Base-by-base conservation (phyloP, 2,329 filamentous ascomycete species). In the Trichoderma sp. region DNA sequence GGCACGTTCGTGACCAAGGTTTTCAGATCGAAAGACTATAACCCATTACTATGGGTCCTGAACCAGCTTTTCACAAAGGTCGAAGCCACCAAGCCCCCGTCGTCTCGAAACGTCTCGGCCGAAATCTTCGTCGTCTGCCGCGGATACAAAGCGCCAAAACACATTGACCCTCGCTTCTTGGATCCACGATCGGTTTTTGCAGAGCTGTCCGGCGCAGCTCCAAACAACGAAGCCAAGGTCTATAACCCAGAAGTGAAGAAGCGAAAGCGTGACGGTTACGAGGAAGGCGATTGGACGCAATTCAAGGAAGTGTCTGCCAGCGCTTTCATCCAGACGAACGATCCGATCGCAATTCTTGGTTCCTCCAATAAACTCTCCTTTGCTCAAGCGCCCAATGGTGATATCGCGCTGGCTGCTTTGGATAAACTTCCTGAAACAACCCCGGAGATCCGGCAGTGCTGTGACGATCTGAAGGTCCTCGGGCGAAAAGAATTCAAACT, bases 211-310 rank as follows among this genome's bases (percentile, higher is more conserved):
- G 92, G 92, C 69, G 89, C 92, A 1, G 91, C 91, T 0, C 93
- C 94, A 1, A 99, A 98, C 80, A 96, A 98, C 74, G 96, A 99
- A 79, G 96, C 96, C 49, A 97, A 97, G 79, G 96, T 99, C 2
- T 99, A 95, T 85, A 97, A 99, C 73, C 96, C 96, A 0, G 96
- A 99, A 78, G 86, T 93, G 77, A 99, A 98, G 86, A 99, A 97
- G 88, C 86, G 96, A 70, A 98, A 97, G 87, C 87, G 96, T 84
- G 95, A 97, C 56, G 96, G 96, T 85, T 99, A 99, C 73, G 95
- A 98, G 73, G 96, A 99, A 80, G 95, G 93, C 43, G 94, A 99
- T 73, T 97, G 91, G 79, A 95, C 89, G 5, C 93, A 97, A 75
- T 97, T 92, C 84, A 97, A 97, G 78, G 93, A 97, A 76, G 87